Base-by-base conservation (phyloP, 306 rosid genomes). In the Trifolium dubium region DNA sequence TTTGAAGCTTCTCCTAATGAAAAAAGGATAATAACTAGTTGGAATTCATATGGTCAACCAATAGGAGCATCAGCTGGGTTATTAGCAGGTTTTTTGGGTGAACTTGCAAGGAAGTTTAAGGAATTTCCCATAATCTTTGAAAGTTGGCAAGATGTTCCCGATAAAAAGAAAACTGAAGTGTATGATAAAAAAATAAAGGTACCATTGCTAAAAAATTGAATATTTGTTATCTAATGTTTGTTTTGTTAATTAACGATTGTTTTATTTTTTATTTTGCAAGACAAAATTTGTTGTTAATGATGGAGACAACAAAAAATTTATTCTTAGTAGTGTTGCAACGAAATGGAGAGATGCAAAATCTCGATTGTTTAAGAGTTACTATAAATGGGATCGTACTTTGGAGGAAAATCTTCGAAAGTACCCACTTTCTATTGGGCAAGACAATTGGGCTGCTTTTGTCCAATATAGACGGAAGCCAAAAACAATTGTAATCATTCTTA, bases 241-340 rank as follows among this genome's bases (percentile, higher is more conserved):
- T 10, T 23, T 23, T 56, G 4, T 29, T 11, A 58, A 23, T 1
- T 29, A 58, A 29, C 15, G 4, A 58, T 11, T 29, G 29, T 28
- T 4, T 58, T 58, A 29, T 58, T 58, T 7, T 1, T 3, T 58
- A 32, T 29, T 5, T 29, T 58, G 3, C 10, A 28, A 58, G 64
- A 14, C 34, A 58, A 58, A 58, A 10, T 58, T 58, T 58, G 17
- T 15, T 58, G 64, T 58, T 14, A 5, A 58, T 58, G n/a, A 58
- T 58, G 37, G 15, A 15, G 29, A 53, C 28, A 15, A 53, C 11
- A 53, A 53, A 17, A 53, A 53, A 3, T 53, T 2, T 17, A 53
- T 53, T 2, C 28, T 53, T 0, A 6, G 1, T 2, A 53, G 28
- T 23, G 0, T 17, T 15, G 4, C 3, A 18, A 53, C 7, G 9